Conservation (phyloP, 2,329 filamentous ascomycete species). For the Lecanicillium sp. region DNA sequence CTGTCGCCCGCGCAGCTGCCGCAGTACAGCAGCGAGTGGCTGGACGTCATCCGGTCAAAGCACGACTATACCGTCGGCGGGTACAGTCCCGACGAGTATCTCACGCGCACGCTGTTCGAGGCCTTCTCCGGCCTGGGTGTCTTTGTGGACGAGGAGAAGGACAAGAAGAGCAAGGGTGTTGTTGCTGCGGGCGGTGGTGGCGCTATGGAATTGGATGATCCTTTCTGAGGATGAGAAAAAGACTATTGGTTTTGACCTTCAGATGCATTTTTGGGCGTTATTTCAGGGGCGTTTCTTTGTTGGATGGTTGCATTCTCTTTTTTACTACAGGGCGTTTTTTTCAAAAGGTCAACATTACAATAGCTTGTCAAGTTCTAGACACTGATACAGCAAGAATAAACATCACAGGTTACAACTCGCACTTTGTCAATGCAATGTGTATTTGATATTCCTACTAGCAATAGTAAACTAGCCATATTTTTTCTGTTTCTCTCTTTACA, state of each 20-base stretch:
- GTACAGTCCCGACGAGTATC: slow-evolving; percentile 78
- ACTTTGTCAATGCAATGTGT: neutral
- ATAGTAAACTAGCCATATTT: neutral
- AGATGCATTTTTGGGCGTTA: slow-evolving; percentile 4
- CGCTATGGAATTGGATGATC: slow-evolving; percentile 45
- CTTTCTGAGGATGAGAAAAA: slow-evolving; percentile 27
- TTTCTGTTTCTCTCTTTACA: neutral
- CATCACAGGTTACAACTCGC: neutral
- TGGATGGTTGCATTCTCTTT: neutral
- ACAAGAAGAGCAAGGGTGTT: slow-evolving; percentile 30
- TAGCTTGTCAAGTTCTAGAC: neutral
- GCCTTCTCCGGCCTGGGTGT: slow-evolving; percentile 86
- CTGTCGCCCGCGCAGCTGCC: slow-evolving; percentile 45
- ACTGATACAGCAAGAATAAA: neutral
- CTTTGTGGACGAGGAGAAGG: slow-evolving; percentile 74
- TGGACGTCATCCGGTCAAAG: slow-evolving; percentile 62
- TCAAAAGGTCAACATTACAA: slow-evolving; percentile 3
- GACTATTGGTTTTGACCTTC: neutral
- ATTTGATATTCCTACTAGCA: slow-evolving; percentile 2
- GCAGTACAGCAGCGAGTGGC: slow-evolving; percentile 68
- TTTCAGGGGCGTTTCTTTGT: neutral
- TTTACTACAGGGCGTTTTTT: neutral
- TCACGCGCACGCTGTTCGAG: slow-evolving; percentile 73
- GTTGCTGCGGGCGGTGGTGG: slow-evolving; percentile 25
- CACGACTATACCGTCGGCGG: slow-evolving; percentile 67